A percentile compares a stretch with the other conserved stretches of the same genome.
Conservation (phyloP, 257 asterid species). For the Solanum sitiens region DNA sequence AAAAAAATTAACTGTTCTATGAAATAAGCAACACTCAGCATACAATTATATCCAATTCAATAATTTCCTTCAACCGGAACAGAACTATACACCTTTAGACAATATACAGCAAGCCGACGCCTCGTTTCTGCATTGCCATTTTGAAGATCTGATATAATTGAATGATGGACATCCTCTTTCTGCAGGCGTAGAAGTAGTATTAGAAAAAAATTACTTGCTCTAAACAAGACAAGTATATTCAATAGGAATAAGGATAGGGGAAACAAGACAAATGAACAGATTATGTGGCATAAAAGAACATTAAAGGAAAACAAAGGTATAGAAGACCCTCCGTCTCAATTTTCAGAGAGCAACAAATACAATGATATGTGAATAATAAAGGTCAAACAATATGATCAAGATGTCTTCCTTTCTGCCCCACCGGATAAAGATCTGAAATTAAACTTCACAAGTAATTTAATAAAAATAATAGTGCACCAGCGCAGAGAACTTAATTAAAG, state of each 20-base stretch:
- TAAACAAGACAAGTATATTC: not conserved
- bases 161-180: slow-evolving; percentile 99
- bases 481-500: not conserved
- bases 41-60: not conserved
- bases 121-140: slow-evolving; percentile 92
- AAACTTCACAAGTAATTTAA: not conserved
- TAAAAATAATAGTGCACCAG: not conserved
- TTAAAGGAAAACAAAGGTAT: not conserved
- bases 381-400: not conserved
- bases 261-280: not conserved
- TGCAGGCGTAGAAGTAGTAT: slow-evolving; percentile 19
- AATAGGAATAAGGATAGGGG: not conserved
- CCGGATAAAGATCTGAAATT: not conserved
- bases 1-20: not conserved
- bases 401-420: not conserved
- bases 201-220: not conserved
- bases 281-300: not conserved
- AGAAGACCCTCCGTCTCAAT: not conserved
- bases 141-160: slow-evolving; percentile 97
- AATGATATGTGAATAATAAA: not conserved
- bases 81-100: slow-evolving; percentile 61
- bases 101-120: slow-evolving; percentile 94
- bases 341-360: not conserved
- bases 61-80: not conserved
- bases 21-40: not conserved